These are phyloP conservation scores for Arthrobotrys sinensis DNA, from an alignment of 2,329 filamentous ascomycete species.

Conservation along the genomic window DNA sequence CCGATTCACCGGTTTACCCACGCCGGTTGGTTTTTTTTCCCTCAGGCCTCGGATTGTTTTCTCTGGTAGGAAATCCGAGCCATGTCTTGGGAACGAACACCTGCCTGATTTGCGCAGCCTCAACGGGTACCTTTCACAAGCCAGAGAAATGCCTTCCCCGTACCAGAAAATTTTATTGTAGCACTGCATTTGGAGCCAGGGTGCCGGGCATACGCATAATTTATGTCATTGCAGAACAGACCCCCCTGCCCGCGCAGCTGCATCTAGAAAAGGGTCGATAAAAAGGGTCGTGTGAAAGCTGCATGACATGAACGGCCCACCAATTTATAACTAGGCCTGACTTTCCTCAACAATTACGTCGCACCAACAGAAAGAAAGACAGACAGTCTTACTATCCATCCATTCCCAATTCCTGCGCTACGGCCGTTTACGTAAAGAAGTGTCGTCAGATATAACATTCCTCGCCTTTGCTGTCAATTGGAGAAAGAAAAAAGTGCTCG, in stretches of 20 bases:
- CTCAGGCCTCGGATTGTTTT: constrained; percentile 27
- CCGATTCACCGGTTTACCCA: constrained; percentile 24
- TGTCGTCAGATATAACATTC: constrained; percentile 24
- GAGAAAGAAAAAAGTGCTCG: not conserved
- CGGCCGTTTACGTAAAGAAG: constrained; percentile 43
- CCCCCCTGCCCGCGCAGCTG: constrained; percentile 22
- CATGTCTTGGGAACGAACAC: constrained; percentile 28
- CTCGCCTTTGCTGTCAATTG: constrained; percentile 2
- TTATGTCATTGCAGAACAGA: constrained; percentile 50
- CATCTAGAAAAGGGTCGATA: constrained; percentile 26
- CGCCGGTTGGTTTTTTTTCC: constrained; percentile 6
- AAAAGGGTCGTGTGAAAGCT: constrained; percentile 28
- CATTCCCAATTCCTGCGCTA: constrained; percentile 25
- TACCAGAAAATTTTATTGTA: constrained; percentile 27
- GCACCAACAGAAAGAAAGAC: constrained; percentile 27
- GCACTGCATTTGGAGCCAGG: constrained; percentile 11
- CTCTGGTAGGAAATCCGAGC: constrained; percentile 32
- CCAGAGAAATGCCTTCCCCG: constrained; percentile 24
- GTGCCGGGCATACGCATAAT: constrained; percentile 39
- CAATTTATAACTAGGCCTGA: constrained; percentile 33
- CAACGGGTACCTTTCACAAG: constrained; percentile 58
- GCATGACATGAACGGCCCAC: constrained; percentile 20
- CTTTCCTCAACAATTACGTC: constrained; percentile 47
- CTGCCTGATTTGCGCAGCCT: constrained; percentile 56
- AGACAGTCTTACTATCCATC: constrained; percentile 6